Evolutionary conservation across 768 basidiomycete genomes (phyloP), one percentile per base, ranked within the genome.

Genomic region (Tubosaeta sp.): DNA sequence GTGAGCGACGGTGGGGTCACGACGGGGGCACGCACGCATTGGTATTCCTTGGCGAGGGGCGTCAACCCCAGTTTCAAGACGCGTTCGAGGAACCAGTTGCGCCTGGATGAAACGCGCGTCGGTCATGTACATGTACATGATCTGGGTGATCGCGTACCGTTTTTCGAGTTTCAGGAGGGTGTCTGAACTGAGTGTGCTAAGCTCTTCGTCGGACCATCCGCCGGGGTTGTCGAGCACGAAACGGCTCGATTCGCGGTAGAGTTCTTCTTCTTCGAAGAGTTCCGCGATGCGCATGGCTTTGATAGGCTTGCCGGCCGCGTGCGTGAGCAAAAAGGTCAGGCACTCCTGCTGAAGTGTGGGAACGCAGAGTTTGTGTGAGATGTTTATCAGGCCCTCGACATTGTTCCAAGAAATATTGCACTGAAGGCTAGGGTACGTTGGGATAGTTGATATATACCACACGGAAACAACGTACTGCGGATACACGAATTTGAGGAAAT

Each of bases 371-470:
- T 93, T 95, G 69, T 90, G 84, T 3, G 91, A 85, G 19, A 95
- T 86, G 63, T 94, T 91, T 83, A 94, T 88, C 38, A 92, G 78
- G 37, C 86, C 86, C 60, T 91, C 92, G 26, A 92, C 95, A 66
- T 97, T 97, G 60, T 91, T 89, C 91, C 94, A 97, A 0, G 91
- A 88, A 49, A 95, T 93, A 9, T 90, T 90, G 71, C 93, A 95
- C 57, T 93, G 88, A 50, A 95, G 76, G 57, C 88, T 90, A 60
- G 41, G 22, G 37, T 35, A 46, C 32, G 46, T 31, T 59, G 9
- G 54, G 44, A 34, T 44, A 33, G 46, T 44, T 16, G 34, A 39
- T 37, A 13, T 48, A 52, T 12, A 2, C 48, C 14, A 37, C 2
- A 33, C 10, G 49, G 16, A 26, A 13, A 49, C 9, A 37, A 71